phyloP scores from a whole-genome alignment of 1,284 basidiomycete species.

The Leccinum insolens region DNA sequence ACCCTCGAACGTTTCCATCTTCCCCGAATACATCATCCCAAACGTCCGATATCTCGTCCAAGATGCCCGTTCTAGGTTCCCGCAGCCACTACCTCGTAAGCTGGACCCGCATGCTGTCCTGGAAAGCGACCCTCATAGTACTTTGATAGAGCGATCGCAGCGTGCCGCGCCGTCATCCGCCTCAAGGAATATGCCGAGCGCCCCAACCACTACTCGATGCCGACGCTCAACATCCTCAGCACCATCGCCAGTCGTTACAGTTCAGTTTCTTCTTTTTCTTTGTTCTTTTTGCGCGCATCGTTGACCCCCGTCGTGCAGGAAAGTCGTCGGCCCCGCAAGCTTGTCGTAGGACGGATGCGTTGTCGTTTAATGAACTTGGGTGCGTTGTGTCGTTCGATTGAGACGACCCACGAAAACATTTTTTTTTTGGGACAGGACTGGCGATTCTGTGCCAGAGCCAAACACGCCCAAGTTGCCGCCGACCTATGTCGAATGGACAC shows the following conservation, averaged over 20 bases:
- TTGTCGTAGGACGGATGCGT: slow-evolving; percentile 13
- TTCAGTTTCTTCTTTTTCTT: slow-evolving; percentile 5
- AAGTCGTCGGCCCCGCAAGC: slow-evolving; percentile 18
- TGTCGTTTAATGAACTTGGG: slow-evolving; percentile 27
- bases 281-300: background rate
- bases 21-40: slow-evolving; percentile 93
- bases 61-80: slow-evolving; percentile 67
- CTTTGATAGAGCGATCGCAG: slow-evolving; percentile 39
- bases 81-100: slow-evolving; percentile 65
- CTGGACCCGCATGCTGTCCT: background rate
- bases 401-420: background rate
- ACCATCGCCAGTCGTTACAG: slow-evolving; percentile 25
- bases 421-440: slow-evolving; percentile 9
- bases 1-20: slow-evolving; percentile 85
- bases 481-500: slow-evolving; percentile 22
- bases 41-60: slow-evolving; percentile 82
- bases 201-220: slow-evolving; percentile 15
- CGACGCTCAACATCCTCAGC: slow-evolving; percentile 28
- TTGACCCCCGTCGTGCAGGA: slow-evolving; percentile 12
- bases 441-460: slow-evolving; percentile 15
- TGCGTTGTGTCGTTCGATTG: slow-evolving; percentile 10
- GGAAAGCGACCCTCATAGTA: slow-evolving; percentile 8
- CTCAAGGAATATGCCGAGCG: slow-evolving; percentile 48
- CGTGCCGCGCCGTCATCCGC: slow-evolving; percentile 66
- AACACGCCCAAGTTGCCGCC: slow-evolving; percentile 21